Evolutionary conservation across 306 rosid species (phyloP).

Genomic region (Carpinus viminea): DNA sequence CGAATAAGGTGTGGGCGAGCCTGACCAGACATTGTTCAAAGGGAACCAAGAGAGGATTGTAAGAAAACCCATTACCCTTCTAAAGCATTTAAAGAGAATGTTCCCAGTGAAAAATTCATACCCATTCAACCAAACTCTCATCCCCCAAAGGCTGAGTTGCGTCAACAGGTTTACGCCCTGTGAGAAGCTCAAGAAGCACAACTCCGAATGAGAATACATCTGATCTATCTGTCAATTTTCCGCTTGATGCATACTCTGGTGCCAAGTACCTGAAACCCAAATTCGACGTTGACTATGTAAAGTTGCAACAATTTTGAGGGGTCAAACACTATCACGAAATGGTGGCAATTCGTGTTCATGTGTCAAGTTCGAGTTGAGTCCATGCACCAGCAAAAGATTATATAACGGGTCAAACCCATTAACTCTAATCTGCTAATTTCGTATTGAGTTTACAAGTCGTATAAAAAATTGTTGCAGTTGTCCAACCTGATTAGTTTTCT

Average conservation of each 20-base stretch:
- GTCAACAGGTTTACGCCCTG: conserved; percentile 91
- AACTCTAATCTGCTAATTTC: background rate
- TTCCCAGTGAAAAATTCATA: conserved; percentile 35
- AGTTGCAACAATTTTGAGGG: background rate
- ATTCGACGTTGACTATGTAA: conserved; percentile 13
- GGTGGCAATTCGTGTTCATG: no score
- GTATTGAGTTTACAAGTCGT: no score
- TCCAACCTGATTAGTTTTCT: no score
- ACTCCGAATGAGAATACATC: conserved; percentile 97
- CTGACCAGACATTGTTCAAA: conserved; percentile 41
- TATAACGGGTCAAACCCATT: no score
- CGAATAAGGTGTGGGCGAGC: conserved; percentile 82
- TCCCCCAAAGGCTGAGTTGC: conserved; percentile 78
- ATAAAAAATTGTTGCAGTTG: no score
- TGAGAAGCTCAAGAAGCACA: conserved; percentile 84
- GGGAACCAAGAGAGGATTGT: background rate
- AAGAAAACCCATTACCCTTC: background rate
- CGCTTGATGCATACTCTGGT: conserved; percentile 95
- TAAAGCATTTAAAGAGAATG: background rate
- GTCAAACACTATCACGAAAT: background rate
- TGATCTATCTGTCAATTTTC: conserved; percentile 91
- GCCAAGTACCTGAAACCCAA: conserved; percentile 78
- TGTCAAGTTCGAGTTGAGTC: no score
- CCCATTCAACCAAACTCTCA: conserved; percentile 99
- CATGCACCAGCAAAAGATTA: no score